phyloP scores from a whole-genome alignment of 148 eudicot genomes.

The Polygonum aviculare region DNA sequence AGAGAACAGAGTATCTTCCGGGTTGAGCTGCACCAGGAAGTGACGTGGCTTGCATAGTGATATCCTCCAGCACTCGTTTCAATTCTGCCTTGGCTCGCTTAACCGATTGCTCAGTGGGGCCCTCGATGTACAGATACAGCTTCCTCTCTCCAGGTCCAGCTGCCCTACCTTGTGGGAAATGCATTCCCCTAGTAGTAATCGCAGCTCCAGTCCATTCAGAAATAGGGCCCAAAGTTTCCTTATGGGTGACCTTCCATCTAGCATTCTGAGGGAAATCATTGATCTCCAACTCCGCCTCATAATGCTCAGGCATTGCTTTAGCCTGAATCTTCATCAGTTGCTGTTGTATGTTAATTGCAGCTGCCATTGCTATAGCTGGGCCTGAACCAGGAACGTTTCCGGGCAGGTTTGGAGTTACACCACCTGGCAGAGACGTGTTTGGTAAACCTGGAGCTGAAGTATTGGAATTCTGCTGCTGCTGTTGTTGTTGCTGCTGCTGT shows the following conservation, averaged over 20 bases:
- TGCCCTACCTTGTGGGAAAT: conserved; percentile 54
- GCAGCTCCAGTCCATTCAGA: conserved; percentile 87
- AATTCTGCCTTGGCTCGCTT: conserved; percentile 68
- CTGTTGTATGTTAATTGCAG: conserved; percentile 59
- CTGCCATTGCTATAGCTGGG: conserved; percentile 36
- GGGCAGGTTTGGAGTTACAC: conserved; percentile 5
- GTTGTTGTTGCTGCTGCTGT: conserved; percentile 12
- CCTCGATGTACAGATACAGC: conserved; percentile 73
- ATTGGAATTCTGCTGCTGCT: conserved; percentile 11
- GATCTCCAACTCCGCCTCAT: conserved; percentile 75
- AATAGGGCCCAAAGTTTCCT: conserved; percentile 74
- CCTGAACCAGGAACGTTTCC: conserved; percentile 16
- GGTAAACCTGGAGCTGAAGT: conserved; percentile 24
- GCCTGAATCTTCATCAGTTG: conserved; percentile 67
- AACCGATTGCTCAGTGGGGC: conserved; percentile 71
- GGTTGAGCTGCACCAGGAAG: conserved; percentile 76
- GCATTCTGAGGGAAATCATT: conserved; percentile 88
- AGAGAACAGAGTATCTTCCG: conserved; percentile 65
- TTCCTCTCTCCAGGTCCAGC: conserved; percentile 63
- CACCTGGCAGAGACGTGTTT: conserved; percentile 24
- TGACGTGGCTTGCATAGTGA: conserved; percentile 52
- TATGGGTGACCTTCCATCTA: conserved; percentile 87
- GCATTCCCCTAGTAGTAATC: conserved; percentile 71
- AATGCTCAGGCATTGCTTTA: conserved; percentile 74
- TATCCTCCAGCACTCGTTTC: conserved; percentile 71